Conservation (phyloP, 345 rosid genomes). For the Lumnitzera racemosa region DNA sequence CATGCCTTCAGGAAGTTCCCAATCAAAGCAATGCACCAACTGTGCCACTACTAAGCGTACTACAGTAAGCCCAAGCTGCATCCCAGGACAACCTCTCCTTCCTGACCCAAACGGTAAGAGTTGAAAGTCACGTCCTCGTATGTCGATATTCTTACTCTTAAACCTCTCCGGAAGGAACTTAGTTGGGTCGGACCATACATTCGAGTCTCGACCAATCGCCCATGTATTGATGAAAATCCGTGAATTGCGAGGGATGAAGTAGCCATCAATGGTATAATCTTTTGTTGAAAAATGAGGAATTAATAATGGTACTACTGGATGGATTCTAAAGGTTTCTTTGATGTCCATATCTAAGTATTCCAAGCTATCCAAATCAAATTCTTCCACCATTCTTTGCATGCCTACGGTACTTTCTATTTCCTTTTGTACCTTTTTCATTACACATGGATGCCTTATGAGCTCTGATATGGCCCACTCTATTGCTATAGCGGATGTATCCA, state of each 20-base stretch:
- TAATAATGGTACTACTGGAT: slow-evolving; percentile 31
- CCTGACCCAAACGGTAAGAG: slow-evolving; percentile 45
- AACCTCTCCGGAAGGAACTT: slow-evolving; percentile 39
- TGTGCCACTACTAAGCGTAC: slow-evolving; percentile 32
- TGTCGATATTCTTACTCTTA: slow-evolving; percentile 14
- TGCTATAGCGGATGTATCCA: slow-evolving; percentile 26
- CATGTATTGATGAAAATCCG: slow-evolving; percentile 24
- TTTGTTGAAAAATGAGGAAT: slow-evolving; percentile 23
- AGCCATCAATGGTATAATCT: slow-evolving; percentile 25
- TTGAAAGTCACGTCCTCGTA: slow-evolving; percentile 31
- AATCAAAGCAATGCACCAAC: slow-evolving; percentile 42
- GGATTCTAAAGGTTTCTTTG: slow-evolving; percentile 40
- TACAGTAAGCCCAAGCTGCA: slow-evolving; percentile 24
- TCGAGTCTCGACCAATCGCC: slow-evolving; percentile 38
- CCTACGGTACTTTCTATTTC: slow-evolving; percentile 34
- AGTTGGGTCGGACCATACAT: slow-evolving; percentile 25
- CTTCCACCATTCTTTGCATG: slow-evolving; percentile 31
- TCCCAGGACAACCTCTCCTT: slow-evolving; percentile 35
- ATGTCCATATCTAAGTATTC: slow-evolving; percentile 33
- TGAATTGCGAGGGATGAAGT: slow-evolving; percentile 24
- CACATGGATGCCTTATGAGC: slow-evolving; percentile 25
- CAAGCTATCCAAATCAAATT: slow-evolving; percentile 28
- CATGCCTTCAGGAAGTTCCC: slow-evolving; percentile 32
- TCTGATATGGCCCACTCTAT: slow-evolving; percentile 30
- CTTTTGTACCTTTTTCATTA: slow-evolving; percentile 26